Evolutionary conservation across 805 yeast species (phyloP), one percentile per base, ranked within the genome.

Genomic region (Ogataea methylovora): DNA sequence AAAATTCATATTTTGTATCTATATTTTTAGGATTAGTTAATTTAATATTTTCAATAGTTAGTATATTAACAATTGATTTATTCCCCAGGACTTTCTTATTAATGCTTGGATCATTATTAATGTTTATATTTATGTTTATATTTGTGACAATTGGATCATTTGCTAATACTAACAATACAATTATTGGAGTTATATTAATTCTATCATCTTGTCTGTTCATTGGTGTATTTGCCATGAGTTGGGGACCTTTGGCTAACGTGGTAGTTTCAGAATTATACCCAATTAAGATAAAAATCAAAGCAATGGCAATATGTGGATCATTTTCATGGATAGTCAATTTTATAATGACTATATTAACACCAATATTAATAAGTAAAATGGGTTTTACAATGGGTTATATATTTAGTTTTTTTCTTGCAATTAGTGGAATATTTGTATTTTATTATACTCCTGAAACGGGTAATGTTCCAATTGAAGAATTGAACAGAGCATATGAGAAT

Each of bases 221-320:
- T 34, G 65, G 72, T 43, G 66, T 65, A 37, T 81, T 82, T 56
- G 84, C 87, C 3, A 61, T 76, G 16, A 74, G 84, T 11, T 77
- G 85, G 80, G 88, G 87, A 3, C 85, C 87, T 24, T 71, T 82
- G 38, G 67, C 76, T n/a, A 73, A 71, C 54, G 71, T 77, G 17
- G 62, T 80, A 33, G 75, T 80, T 11, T 67, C 81, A 24, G 87
- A 81, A 49, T 52, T 79, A 26, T 81, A 71, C 55, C 86, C 86
- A 24, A 62, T 68, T 38, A 64, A 72, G 46, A 74, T 78, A 42
- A 73, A 76, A 51, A 65, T 75, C 23, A 72, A 69, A 48, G 69
- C 75, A 5, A 54, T 58, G 62, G 48, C 63, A 8, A 70, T 79
- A 65, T 71, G 84, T 22, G 69, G 78, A 33, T 73, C 80, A 27